Evolutionary conservation across 495 filamentous ascomycete species (phyloP), one percentile per base, ranked within the genome.

Genomic region (Penicillium malachiteum): DNA sequence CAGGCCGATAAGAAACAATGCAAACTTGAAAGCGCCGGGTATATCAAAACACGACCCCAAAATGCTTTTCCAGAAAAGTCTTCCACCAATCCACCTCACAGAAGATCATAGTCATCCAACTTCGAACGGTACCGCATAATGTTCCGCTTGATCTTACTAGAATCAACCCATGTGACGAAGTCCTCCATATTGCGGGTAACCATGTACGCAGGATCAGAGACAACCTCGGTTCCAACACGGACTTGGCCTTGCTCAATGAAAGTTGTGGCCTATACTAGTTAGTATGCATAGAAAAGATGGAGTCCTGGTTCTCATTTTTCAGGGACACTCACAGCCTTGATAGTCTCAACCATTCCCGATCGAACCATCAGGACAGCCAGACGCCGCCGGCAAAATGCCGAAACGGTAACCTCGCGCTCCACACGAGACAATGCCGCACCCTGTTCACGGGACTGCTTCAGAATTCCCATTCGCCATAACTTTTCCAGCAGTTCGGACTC

Each of bases 231-330:
- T 4, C 94, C 95, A 5, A 97, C 92, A 30, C 94, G 81, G 1
- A 98, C 91, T 73, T 98, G 95, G 2, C 94, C 94, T 61, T 97
- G 92, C 72, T 97, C 93, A 54, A 98, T 87, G 62, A 96, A 87
- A 62, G 88, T 91, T 7, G 85, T 84, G 7, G 93, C 84, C 75
- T 77, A 37, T 21, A 26, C 18, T 11, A 44, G 45, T 44, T 17
- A 46, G 30, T 41, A 55, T 52, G 1, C 4, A 26, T 26, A 26
- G 21, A 26, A 1, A 26, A 26, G 21, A 26, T 4, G 21, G 21
- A 26, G 21, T 26, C 21, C 1, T 26, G 4, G 21, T 26, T 26
- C 21, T 26, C 2, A 4, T 26, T n/a, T 26, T 26, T 26, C 21
- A 26, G 21, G 21, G 4, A 38, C 7, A 70, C 67, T 58, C 58